Base-by-base conservation (phyloP, 495 filamentous ascomycete species). In the Aspergillus nidulans region DNA sequence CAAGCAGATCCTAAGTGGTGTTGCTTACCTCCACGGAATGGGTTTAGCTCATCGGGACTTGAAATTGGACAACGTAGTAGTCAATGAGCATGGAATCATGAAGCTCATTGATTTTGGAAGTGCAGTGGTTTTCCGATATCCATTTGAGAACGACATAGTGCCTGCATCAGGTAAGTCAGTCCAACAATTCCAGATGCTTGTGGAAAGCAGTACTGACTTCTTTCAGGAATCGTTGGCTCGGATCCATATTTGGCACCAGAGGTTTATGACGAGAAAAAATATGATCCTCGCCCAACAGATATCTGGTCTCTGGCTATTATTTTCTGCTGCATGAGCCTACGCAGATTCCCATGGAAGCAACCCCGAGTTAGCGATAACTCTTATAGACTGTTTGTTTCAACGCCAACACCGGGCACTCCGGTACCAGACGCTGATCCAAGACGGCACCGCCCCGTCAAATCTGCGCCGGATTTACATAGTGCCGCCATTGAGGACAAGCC, bases 21-120 rank as follows among this genome's bases (percentile, higher is more conserved):
- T 97, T n/a, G 88, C 88, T n/a, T 99, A 97, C 63, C 76, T 99
- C 54, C 94, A 99, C 67, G 88, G 87, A 63, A 96, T 96, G 87
- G 94, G 94, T 6, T 74, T 99, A 34, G 91, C 95, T 12, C 94
- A 99, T 75, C 84, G 94, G 24, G 94, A 99, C 80, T 67, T 99
- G 59, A 99, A 99, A 69, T 70, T 99, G 62, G 94, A 99, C 71
- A 99, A 99, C 61, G 94, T 99, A 15, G 94, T 99, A 43, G 91
- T 99, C 45, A 97, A 92, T 61, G 88, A 96, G 62, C 82, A 85
- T 60, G 94, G 94, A n/a, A 97, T 99, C 57, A 95, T 99, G 88
- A 99, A 99, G 73, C 87, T 99, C 47, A 99, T 99, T 58, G 94
- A 99, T 69, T 99, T 99, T 74, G 94, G 94, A 50, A 97, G 94